Conservation (phyloP, 305 asterid species). For the Fraxinus platypoda region DNA sequence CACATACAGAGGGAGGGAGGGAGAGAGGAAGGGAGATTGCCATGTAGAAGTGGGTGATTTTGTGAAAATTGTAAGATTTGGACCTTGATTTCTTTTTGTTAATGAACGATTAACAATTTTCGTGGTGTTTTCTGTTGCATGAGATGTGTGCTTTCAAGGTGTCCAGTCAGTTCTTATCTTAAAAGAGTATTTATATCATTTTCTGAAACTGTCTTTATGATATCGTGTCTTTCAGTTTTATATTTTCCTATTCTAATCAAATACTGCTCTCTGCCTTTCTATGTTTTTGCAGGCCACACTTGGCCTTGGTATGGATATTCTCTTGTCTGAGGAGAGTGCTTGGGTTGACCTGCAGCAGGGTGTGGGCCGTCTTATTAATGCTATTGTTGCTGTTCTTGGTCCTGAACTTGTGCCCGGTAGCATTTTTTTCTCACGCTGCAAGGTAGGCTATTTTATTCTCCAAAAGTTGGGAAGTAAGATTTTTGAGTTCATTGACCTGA, state of each 20-base stretch:
- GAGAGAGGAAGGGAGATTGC: not conserved
- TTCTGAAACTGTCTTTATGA: slow-evolving; percentile 10
- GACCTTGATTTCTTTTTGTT: not conserved
- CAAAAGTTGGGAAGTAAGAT: slow-evolving; percentile 23
- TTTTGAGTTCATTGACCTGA: not conserved
- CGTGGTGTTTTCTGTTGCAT: slow-evolving; percentile 9
- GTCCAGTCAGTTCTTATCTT: slow-evolving; percentile 16
- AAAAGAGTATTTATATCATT: slow-evolving; percentile 2
- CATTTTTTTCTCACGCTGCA: slow-evolving; percentile 97
- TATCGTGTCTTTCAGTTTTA: slow-evolving; percentile 13
- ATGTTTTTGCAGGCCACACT: slow-evolving; percentile 78
- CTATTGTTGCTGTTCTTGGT: slow-evolving; percentile 96
- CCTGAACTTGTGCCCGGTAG: slow-evolving; percentile 99
- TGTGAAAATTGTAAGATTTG: slow-evolving; percentile 8
- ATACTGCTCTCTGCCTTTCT: slow-evolving; percentile 4
- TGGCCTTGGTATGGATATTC: slow-evolving; percentile 89
- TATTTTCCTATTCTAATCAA: slow-evolving; percentile 3
- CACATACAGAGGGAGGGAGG: not conserved
- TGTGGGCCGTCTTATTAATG: slow-evolving; percentile 93
- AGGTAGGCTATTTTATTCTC: slow-evolving; percentile 51
- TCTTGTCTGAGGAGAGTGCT: slow-evolving; percentile 92
- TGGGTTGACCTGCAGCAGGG: slow-evolving; percentile 93
- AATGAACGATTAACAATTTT: not conserved
- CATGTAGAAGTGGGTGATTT: slow-evolving; percentile 17
- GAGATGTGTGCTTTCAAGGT: slow-evolving; percentile 22